phyloP scores from a whole-genome alignment of 2,329 filamentous ascomycete species.

The Dissoconium aciculare region DNA sequence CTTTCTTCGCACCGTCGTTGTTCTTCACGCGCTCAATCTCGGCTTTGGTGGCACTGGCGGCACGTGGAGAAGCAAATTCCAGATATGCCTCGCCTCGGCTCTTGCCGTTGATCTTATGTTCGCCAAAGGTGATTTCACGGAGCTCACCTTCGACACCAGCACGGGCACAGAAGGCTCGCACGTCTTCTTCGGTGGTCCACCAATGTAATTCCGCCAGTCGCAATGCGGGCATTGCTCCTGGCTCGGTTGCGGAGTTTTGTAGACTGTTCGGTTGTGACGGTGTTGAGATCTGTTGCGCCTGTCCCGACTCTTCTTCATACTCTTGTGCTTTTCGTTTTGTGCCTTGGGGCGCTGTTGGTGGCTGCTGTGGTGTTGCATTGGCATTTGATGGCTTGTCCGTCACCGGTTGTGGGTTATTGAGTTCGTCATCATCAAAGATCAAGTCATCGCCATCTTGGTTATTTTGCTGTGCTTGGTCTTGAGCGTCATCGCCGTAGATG shows the following conservation, averaged over 20 bases:
- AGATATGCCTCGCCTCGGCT: conserved; percentile 87
- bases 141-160: conserved; percentile 72
- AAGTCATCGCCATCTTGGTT: conserved; percentile 12
- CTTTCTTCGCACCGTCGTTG: conserved; percentile 9
- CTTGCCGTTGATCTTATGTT: conserved; percentile 98
- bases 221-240: conserved; percentile 52
- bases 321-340: conserved; percentile 47
- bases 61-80: conserved; percentile 70
- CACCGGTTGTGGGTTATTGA: conserved; percentile 5
- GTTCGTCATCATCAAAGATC: conserved; percentile 13
- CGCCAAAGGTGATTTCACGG: conserved; percentile 88
- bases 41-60: conserved; percentile 71
- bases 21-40: conserved; percentile 45
- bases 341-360: conserved; percentile 37
- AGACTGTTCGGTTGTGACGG: conserved; percentile 5
- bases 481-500: conserved; percentile 48
- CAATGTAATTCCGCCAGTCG: conserved; percentile 84
- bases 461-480: conserved; percentile 19
- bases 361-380: conserved; percentile 3
- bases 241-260: conserved; percentile 30
- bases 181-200: conserved; percentile 94
- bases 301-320: conserved; percentile 31
- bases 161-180: conserved; percentile 59
- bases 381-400: conserved; percentile 2
- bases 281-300: too few species aligned